Evolutionary conservation across 768 basidiomycete species (phyloP), one percentile per base, ranked within the genome.

Genomic region (Polyporus arcularius): DNA sequence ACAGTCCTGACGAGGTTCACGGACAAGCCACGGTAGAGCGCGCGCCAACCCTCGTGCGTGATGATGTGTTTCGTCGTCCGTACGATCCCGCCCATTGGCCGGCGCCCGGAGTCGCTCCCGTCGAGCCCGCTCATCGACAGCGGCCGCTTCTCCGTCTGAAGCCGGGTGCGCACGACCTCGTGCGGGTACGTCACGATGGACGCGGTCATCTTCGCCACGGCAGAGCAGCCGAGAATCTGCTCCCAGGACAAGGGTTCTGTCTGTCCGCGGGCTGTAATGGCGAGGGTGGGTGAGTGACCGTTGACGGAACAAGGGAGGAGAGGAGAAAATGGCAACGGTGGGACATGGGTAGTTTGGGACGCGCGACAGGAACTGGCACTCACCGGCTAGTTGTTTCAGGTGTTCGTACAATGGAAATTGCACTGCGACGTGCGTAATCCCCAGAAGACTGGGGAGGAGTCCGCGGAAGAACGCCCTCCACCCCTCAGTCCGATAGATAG

Each of bases 361-460:
- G 45, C 15, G 45, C 3, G 46, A 48, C 12, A 4, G 53, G 35
- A 35, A 35, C 35, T 35, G n/a, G n/a, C 16, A 86, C 94, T 76
- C 73, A 96, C 96, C 87, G 66, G 91, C 86, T 79, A 85, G 84
- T 16, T 86, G 68, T 78, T 98, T 98, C 57, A 98, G 85, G 67
- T 89, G 83, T 72, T 99, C 97, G 72, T 98, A 98, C 8, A 98
- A 76, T 38, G 97, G 97, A 68, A 99, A 98, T 73, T 99, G 97
- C 1, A 99, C 94, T 6, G 93, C 95, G 52, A 99, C 96, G 70
- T 99, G 97, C 2, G 85, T 73, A 59, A 98, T 96, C 43, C 97
- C 97, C 50, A 98, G 81, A 6, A 99, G 74, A 70, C 90, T 93
- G n/a, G 97, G 96, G 12, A 96, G 69, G 49, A 99, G 80, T 28